Conservation (phyloP, 768 basidiomycete species). For the Termitomyces sp. region DNA sequence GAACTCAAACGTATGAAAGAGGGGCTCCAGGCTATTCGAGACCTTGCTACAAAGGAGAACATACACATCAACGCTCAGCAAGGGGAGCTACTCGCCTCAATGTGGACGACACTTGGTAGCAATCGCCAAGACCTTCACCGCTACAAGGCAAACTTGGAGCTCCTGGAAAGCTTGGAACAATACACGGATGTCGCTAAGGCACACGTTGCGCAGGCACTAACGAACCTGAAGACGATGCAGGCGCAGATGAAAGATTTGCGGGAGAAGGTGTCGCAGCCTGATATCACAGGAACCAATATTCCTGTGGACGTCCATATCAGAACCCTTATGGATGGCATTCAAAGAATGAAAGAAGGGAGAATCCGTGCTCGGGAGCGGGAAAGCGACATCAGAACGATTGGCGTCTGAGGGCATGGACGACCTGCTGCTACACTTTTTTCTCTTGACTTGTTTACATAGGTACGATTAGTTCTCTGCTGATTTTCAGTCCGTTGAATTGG, state of each 20-base stretch:
- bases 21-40: slow-evolving; percentile 35
- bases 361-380: slow-evolving; percentile 26
- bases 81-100: slow-evolving; percentile 37
- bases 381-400: slow-evolving; percentile 18
- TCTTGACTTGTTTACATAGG: neutral
- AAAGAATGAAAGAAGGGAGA: slow-evolving; percentile 37
- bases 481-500: too few species aligned
- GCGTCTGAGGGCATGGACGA: neutral
- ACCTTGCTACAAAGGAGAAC: slow-evolving; percentile 39
- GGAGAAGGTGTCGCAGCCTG: slow-evolving; percentile 44
- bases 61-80: slow-evolving; percentile 23
- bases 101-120: slow-evolving; percentile 50
- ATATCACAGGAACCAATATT: slow-evolving; percentile 37
- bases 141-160: slow-evolving; percentile 28
- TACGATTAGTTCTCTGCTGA: too few species aligned
- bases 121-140: slow-evolving; percentile 33
- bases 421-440: neutral
- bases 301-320: slow-evolving; percentile 52
- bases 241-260: slow-evolving; percentile 52
- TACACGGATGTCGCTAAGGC: slow-evolving; percentile 41
- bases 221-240: slow-evolving; percentile 39
- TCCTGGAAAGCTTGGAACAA: slow-evolving; percentile 35
- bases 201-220: slow-evolving; percentile 44
- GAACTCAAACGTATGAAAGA: slow-evolving; percentile 44
- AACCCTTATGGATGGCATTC: slow-evolving; percentile 42